A percentile compares a stretch with the other conserved stretches of the same genome.
These are phyloP conservation scores for Cryptococcus floricola DNA, from an alignment of 1,284 basidiomycete species.

Conservation along the genomic window DNA sequence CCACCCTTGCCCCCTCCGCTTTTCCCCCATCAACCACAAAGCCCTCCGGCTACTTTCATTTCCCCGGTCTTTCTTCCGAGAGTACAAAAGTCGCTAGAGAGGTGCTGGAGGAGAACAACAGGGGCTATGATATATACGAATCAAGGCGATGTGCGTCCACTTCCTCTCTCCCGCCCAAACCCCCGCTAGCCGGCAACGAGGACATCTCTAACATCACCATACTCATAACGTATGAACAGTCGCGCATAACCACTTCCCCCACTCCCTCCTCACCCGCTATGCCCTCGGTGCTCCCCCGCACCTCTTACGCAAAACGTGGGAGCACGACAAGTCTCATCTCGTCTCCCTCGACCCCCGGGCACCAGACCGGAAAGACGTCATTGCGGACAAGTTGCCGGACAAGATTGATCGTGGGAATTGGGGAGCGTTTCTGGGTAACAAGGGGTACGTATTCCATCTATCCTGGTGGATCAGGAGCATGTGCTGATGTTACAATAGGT, in stretches of 20 bases:
- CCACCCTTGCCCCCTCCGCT: background rate
- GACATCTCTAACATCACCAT: background rate
- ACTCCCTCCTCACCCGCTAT: slow-evolving; percentile 57
- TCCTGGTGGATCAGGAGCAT: background rate
- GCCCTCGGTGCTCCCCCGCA: slow-evolving; percentile 59
- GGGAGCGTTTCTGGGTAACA: slow-evolving; percentile 56
- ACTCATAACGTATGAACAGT: slow-evolving; percentile 11
- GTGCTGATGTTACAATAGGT: slow-evolving; percentile 31
- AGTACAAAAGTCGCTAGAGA: slow-evolving; percentile 53
- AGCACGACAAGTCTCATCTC: slow-evolving; percentile 39
- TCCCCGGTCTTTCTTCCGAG: slow-evolving; percentile 56
- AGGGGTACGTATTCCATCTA: slow-evolving; percentile 49
- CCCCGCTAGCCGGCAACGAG: no score
- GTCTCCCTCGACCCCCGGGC: slow-evolving; percentile 53
- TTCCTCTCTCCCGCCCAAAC: background rate
- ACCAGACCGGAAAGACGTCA: slow-evolving; percentile 26
- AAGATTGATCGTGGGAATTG: slow-evolving; percentile 53
- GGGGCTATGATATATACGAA: slow-evolving; percentile 59
- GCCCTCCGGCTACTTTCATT: slow-evolving; percentile 28
- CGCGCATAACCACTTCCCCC: slow-evolving; percentile 60
- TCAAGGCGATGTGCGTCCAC: slow-evolving; percentile 27
- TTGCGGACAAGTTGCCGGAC: slow-evolving; percentile 17
- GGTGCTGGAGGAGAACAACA: slow-evolving; percentile 58
- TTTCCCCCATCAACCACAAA: slow-evolving; percentile 26
- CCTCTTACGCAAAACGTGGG: slow-evolving; percentile 53